A percentile compares a stretch with the other conserved stretches of the same genome.
Evolutionary conservation across 139 green algal genomes (phyloP).

Genomic region (Edaphochlamys debaryana): DNA sequence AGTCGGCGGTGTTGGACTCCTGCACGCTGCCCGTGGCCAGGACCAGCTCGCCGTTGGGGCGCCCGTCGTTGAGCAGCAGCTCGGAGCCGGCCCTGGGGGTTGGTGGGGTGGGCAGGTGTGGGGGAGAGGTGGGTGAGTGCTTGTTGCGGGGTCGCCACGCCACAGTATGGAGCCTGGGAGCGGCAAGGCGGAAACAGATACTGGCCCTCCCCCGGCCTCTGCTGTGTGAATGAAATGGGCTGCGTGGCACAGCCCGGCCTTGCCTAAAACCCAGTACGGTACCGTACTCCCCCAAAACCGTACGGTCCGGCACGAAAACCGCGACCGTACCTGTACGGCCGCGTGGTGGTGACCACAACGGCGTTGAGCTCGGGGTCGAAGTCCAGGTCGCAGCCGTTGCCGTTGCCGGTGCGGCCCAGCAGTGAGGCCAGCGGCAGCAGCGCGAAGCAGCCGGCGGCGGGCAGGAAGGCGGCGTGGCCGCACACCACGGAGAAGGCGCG

Average conservation of each 20-base stretch:
- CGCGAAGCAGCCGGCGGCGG: slow-evolving; percentile 89
- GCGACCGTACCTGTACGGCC: slow-evolving; percentile 61
- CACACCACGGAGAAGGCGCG: slow-evolving; percentile 87
- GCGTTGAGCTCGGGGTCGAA: slow-evolving; percentile 70
- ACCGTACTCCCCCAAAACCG: no score
- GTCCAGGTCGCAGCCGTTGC: slow-evolving; percentile 74
- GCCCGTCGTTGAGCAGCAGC: slow-evolving; percentile 78
- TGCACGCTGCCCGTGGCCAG: slow-evolving; percentile 81
- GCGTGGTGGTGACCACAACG: slow-evolving; percentile 68
- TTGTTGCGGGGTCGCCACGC: no score
- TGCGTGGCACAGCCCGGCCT: no score
- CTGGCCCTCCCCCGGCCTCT: no score
- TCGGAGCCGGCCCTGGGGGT: slow-evolving; percentile 69
- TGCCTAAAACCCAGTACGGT: no score
- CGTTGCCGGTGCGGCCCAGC: slow-evolving; percentile 68
- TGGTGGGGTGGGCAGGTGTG: no score
- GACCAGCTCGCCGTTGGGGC: slow-evolving; percentile 87
- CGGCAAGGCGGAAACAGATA: no score
- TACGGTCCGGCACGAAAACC: no score
- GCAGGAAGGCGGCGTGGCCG: slow-evolving; percentile 82
- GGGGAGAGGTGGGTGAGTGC: no score
- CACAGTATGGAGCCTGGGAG: no score
- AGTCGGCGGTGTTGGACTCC: slow-evolving; percentile 76
- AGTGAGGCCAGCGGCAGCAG: slow-evolving; percentile 79
- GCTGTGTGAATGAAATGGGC: no score